A percentile compares a stretch with the other conserved stretches of the same genome.
These are phyloP conservation scores for Microcos paniculata DNA, from an alignment of 345 rosid genomes.

Conservation along the genomic window DNA sequence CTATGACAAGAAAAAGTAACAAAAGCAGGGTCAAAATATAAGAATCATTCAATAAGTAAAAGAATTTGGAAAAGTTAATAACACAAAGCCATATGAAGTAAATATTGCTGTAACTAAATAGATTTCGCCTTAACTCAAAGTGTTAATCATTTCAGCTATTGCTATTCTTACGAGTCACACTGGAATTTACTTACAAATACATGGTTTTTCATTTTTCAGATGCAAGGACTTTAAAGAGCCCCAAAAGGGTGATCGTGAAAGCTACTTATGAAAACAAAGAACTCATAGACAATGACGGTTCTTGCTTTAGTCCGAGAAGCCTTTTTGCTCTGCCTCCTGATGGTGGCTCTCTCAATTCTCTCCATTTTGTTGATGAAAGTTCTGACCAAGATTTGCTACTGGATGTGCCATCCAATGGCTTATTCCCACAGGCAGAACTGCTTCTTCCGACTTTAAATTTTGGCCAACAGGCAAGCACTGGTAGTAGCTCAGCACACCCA, in stretches of 20 bases:
- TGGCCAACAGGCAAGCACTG: conserved; percentile 59
- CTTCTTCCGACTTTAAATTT: conserved; percentile 50
- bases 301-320: conserved; percentile 77
- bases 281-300: conserved; percentile 49
- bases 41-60: neutral
- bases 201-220: conserved; percentile 39
- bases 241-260: conserved; percentile 61
- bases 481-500: conserved; percentile 58
- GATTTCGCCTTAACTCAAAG: neutral
- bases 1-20: neutral
- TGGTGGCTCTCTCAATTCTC: conserved; percentile 54
- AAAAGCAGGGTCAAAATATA: neutral
- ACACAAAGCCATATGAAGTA: neutral
- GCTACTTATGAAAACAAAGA: conserved; percentile 57
- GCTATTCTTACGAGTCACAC: neutral
- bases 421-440: conserved; percentile 91
- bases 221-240: conserved; percentile 58
- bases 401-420: conserved; percentile 78
- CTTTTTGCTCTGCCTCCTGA: conserved; percentile 68
- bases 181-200: conserved; percentile 5
- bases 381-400: conserved; percentile 82
- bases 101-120: neutral
- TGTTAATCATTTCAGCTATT: neutral
- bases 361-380: conserved; percentile 51
- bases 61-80: neutral